Base-by-base conservation (phyloP, 1,284 basidiomycete genomes). In the Leccinum fallax region DNA sequence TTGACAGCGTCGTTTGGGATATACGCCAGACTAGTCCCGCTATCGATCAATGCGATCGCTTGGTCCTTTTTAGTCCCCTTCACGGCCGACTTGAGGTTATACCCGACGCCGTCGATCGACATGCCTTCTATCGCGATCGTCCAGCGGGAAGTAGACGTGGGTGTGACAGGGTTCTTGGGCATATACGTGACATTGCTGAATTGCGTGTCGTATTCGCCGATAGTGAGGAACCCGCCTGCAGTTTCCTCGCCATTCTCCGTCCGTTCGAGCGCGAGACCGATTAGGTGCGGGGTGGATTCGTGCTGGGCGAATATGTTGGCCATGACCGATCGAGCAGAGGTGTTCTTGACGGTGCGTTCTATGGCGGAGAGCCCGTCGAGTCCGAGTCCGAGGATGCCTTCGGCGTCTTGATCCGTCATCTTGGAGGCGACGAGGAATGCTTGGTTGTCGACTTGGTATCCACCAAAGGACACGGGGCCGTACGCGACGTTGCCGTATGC, bases 221-320 rank as follows among this genome's bases (percentile, higher is more conserved):
- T 79, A 5, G 74, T 69, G 65, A 84, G 74, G 7, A 71, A 71
- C 0, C 81, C 81, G 28, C 78, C 77, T 15, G 69, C 68, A 0
- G 74, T 77, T 16, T 74, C 65, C 57, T 79, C 77, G n/a, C 73
- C 63, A 51, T 79, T 76, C 4, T 71, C 69, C 3, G 77, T 74
- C 0, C 83, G 76, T 16, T 80, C 73, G 13, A 84, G 75, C 16
- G 78, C 71, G 40, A 83, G 64, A 8, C 77, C 78, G 61, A 84
- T 72, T 38, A 81, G 76, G 55, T 78, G 79, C 8, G 75, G 76
- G 2, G 69, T 64, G 6, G 65, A 62, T 0, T 78, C 68, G 49
- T 79, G 71, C 59, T 77, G 75, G 1, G 71, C 67, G 61, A 84
- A 83, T 55, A 82, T 67, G 67, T 79, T 83, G 52, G 69, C 66